phyloP scores from a whole-genome alignment of 2,329 filamentous ascomycete genomes.

The Rosellinia necatrix region DNA sequence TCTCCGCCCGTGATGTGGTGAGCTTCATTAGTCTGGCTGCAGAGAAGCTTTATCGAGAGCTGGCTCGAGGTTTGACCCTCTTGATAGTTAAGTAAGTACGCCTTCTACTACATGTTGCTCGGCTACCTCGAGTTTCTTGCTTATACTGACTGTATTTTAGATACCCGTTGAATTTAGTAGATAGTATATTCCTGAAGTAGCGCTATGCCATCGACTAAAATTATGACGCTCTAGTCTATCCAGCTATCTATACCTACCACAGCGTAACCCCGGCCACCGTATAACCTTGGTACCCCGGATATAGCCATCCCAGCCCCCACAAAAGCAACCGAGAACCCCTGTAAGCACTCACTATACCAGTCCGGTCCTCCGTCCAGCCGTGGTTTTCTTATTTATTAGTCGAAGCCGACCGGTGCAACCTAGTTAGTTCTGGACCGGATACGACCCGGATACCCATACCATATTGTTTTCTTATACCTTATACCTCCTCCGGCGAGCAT shows the following conservation, averaged over 20 bases:
- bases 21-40: not conserved
- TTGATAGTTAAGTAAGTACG: constrained; percentile 8
- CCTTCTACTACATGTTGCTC: not conserved
- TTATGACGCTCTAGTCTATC: too few species aligned
- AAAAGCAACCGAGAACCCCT: not conserved
- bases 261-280: not conserved
- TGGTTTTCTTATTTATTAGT: not conserved
- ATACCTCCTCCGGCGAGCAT: not conserved
- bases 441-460: not conserved
- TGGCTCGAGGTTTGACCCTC: not conserved
- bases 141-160: not conserved
- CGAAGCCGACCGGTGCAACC: not conserved
- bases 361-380: not conserved
- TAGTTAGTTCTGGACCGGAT: not conserved
- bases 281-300: too few species aligned
- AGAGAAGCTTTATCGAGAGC: not conserved
- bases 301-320: not conserved
- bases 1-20: not conserved
- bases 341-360: not conserved
- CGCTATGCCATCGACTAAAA: too few species aligned
- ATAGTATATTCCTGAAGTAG: too few species aligned
- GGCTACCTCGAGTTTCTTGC: not conserved
- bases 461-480: too few species aligned
- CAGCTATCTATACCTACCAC: not conserved
- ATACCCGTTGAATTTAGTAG: too few species aligned